These are phyloP conservation scores for Blastobotrys ciferrii DNA, from an alignment of 1,139 yeast genomes.

Conservation along the genomic window DNA sequence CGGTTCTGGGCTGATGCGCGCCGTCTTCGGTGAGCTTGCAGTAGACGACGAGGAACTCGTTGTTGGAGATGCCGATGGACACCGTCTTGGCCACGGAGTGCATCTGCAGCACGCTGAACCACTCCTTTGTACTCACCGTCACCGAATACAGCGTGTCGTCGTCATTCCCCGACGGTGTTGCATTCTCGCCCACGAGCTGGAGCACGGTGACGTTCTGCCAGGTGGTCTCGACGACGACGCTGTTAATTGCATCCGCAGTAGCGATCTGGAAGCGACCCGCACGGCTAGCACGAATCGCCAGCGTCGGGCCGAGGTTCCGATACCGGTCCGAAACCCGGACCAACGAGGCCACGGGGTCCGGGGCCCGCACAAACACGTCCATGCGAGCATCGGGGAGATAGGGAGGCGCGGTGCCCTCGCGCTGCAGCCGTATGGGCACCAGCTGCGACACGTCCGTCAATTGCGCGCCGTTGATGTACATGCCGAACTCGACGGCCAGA, in stretches of 20 bases:
- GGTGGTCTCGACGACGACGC: conserved; percentile 16
- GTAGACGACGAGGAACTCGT: conserved; percentile 34
- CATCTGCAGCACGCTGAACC: conserved; percentile 35
- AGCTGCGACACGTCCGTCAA: conserved; percentile 32
- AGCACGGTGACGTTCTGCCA: conserved; percentile 31
- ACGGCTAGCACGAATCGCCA: conserved; percentile 28
- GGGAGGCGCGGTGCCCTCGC: conserved; percentile 1
- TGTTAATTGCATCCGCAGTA: conserved; percentile 21
- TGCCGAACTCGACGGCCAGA: conserved; percentile 24
- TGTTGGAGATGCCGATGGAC: conserved; percentile 36
- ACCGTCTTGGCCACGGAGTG: conserved; percentile 31
- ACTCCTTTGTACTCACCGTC: conserved; percentile 35
- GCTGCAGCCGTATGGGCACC: conserved; percentile 4
- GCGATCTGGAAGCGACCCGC: conserved; percentile 30
- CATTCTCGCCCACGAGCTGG: conserved; percentile 21
- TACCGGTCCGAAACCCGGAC: conserved; percentile 28
- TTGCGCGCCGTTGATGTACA: conserved; percentile 20
- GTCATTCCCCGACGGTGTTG: conserved; percentile 14
- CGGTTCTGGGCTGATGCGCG: conserved; percentile 6
- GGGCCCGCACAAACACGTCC: conserved; percentile 15
- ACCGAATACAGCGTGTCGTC: conserved; percentile 20
- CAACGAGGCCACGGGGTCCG: conserved; percentile 17
- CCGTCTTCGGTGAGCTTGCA: conserved; percentile 34
- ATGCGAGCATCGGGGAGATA: conserved; percentile 10
- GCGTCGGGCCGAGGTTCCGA: conserved; percentile 26